A percentile compares a stretch with the other conserved stretches of the same genome.
phyloP scores from a whole-genome alignment of 768 basidiomycete genomes.

The Termitomyces sp. region DNA sequence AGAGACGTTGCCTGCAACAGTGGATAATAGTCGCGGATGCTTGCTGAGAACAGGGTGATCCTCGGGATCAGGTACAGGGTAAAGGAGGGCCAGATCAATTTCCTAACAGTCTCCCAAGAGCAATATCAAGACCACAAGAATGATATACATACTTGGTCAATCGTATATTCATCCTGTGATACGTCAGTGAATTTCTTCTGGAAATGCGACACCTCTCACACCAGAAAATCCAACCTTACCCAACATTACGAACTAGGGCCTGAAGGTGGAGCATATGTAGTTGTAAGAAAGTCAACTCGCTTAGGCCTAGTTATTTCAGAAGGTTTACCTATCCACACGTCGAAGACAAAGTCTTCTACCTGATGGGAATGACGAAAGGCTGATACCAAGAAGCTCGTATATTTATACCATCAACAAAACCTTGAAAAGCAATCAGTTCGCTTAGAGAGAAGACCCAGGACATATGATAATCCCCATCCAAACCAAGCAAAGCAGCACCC shows the following conservation, averaged over 20 bases:
- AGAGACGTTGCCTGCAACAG: no score
- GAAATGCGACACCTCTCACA: constrained; percentile 12
- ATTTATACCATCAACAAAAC: constrained; percentile 56
- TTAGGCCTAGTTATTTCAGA: constrained; percentile 18
- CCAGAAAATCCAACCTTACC: constrained; percentile 38
- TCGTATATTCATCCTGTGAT: constrained; percentile 33
- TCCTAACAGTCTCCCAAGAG: constrained; percentile 42
- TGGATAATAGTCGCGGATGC: no score
- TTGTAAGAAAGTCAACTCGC: constrained; percentile 94
- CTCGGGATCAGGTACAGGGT: no score
- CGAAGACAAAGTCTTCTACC: constrained; percentile 32
- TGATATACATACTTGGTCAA: constrained; percentile 59
- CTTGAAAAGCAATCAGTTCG: constrained; percentile 28
- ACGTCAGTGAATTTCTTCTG: constrained; percentile 27
- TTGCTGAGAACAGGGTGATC: no score
- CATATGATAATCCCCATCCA: constrained; percentile 86
- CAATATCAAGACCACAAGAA: not conserved
- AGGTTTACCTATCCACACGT: not conserved
- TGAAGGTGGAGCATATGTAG: constrained; percentile 39
- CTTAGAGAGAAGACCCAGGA: constrained; percentile 22
- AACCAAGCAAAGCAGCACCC: no score
- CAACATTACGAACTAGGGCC: constrained; percentile 72
- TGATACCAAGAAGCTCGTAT: constrained; percentile 80
- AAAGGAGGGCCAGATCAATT: constrained; percentile 63
- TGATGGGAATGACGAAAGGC: constrained; percentile 79